A percentile compares a stretch with the other conserved stretches of the same genome.
phyloP scores from a whole-genome alignment of 225 moss, liverwort and hornwort species.

The Bryoerythrophyllum caledonicum region DNA sequence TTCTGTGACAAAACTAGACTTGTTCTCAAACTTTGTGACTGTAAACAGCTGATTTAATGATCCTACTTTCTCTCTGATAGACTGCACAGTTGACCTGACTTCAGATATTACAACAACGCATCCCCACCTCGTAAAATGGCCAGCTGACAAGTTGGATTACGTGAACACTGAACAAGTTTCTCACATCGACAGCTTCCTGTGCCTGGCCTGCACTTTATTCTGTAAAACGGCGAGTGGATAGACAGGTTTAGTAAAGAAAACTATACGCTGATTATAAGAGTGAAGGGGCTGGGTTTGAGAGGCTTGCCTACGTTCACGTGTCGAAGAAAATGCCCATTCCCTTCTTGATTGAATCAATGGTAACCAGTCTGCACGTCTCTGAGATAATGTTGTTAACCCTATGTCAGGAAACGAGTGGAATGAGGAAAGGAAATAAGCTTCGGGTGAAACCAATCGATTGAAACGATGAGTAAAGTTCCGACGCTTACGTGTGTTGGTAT shows the following conservation, averaged over 20 bases:
- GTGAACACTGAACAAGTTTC: neutral
- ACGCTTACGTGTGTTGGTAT: slow-evolving; percentile 26
- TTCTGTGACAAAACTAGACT: neutral
- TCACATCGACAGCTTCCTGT: slow-evolving; percentile 12
- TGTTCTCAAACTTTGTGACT: neutral
- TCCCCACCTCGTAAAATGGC: neutral
- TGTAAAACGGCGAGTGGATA: slow-evolving; percentile 12
- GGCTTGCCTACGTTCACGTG: slow-evolving; percentile 25
- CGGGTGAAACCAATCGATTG: neutral
- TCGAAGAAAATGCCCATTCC: slow-evolving; percentile 17
- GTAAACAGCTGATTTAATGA: neutral
- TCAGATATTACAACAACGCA: neutral
- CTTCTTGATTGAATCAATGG: slow-evolving; percentile 27
- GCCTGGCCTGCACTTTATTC: neutral
- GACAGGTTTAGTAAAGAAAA: slow-evolving; percentile 2
- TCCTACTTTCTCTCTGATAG: neutral
- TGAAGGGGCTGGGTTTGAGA: neutral
- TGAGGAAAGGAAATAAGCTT: neutral
- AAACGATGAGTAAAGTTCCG: neutral
- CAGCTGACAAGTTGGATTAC: neutral
- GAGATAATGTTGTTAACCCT: slow-evolving; percentile 35
- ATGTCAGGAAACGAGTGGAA: neutral
- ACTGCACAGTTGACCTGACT: neutral
- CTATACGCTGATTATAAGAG: neutral
- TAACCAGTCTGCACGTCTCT: slow-evolving; percentile 25